These are phyloP conservation scores for Stevia rebaudiana DNA, from an alignment of 140 eudicot species.

Conservation along the genomic window DNA sequence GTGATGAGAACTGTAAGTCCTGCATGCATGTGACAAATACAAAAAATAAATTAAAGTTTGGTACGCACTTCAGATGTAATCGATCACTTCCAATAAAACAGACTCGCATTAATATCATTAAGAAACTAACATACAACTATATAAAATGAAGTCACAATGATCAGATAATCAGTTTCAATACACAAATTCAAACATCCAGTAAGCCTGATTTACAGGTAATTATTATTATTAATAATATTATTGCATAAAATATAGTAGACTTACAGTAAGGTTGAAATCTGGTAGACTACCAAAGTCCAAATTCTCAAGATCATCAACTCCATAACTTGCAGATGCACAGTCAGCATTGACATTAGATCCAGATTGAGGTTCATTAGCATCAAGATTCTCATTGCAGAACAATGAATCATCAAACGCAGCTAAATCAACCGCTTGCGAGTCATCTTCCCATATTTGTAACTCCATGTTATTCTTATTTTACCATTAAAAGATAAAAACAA, in stretches of 20 bases:
- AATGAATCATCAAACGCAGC: constrained; percentile 35
- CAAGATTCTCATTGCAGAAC: constrained; percentile 51
- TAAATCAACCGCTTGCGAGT: constrained; percentile 43
- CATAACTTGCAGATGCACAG: constrained; percentile 23
- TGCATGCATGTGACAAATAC: constrained; percentile 24
- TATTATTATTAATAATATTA: background rate
- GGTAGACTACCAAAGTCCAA: constrained; percentile 67
- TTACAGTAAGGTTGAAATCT: constrained; percentile 57
- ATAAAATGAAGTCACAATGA: background rate
- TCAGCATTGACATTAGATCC: constrained; percentile 8
- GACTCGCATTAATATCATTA: too few relatives aligned
- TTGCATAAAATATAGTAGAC: constrained; percentile 18
- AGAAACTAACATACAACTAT: too few relatives aligned
- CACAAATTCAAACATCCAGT: background rate
- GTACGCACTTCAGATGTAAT: background rate
- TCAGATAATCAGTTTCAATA: background rate
- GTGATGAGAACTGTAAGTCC: constrained; percentile 68
- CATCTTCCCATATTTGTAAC: constrained; percentile 40
- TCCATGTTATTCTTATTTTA: constrained; percentile 24
- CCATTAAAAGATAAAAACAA: constrained; percentile 14
- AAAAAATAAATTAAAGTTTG: background rate
- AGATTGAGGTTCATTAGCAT: constrained; percentile 25
- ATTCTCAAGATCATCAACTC: constrained; percentile 53
- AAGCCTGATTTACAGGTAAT: background rate
- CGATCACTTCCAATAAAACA: too few relatives aligned